These are phyloP conservation scores for Pseudopyrenochaeta lycopersici DNA, from an alignment of 2,329 filamentous ascomycete species.

Conservation along the genomic window DNA sequence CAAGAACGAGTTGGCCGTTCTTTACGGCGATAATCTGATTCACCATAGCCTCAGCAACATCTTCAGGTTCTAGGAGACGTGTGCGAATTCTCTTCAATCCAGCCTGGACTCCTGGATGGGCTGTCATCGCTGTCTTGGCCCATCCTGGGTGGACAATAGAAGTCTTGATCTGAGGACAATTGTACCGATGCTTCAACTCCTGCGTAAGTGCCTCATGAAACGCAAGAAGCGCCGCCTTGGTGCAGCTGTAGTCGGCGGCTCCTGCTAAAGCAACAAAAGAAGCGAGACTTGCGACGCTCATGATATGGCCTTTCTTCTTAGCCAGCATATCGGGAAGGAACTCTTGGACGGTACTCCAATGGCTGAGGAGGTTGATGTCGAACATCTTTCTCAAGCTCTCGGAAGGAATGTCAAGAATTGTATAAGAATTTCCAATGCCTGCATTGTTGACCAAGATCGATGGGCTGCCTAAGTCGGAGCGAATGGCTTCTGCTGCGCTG, in stretches of 20 bases:
- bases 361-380: slow-evolving; percentile 47
- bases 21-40: slow-evolving; percentile 53
- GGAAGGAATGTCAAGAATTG: slow-evolving; percentile 40
- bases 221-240: slow-evolving; percentile 44
- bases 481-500: slow-evolving; percentile 40
- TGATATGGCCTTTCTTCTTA: slow-evolving; percentile 48
- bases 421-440: slow-evolving; percentile 46
- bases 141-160: slow-evolving; percentile 55
- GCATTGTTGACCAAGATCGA: slow-evolving; percentile 51
- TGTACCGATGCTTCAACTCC: slow-evolving; percentile 54
- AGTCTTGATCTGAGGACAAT: slow-evolving; percentile 54
- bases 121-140: slow-evolving; percentile 51
- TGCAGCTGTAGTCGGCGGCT: slow-evolving; percentile 46
- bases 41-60: slow-evolving; percentile 54
- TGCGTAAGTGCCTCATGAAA: slow-evolving; percentile 48
- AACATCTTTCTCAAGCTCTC: slow-evolving; percentile 38
- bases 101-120: slow-evolving; percentile 34
- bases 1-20: slow-evolving; percentile 54
- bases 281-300: slow-evolving; percentile 47
- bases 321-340: slow-evolving; percentile 50
- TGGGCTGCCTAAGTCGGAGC: slow-evolving; percentile 41
- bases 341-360: slow-evolving; percentile 48
- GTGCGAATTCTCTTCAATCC: slow-evolving; percentile 42
- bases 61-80: slow-evolving; percentile 49
- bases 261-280: slow-evolving; percentile 43